Evolutionary conservation across 1,139 yeast species (phyloP), one percentile per base, ranked within the genome.

Genomic region (Suhomyces panamericanus): DNA sequence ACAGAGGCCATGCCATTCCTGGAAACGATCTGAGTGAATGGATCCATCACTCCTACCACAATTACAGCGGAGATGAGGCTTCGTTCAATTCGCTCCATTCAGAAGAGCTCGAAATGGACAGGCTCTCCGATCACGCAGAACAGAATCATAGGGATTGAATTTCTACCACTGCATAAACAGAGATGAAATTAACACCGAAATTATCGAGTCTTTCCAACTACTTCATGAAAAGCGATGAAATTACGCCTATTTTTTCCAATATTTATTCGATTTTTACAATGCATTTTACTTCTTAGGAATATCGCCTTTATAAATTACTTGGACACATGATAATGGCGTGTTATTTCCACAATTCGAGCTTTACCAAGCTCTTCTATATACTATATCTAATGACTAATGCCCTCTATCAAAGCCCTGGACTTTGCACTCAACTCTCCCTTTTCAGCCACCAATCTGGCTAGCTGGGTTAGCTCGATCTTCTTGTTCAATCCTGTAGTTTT

Each of bases 41-140:
- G 63, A 48, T 59, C 32, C 54, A 60, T 33, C 62, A 57, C 43
- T 51, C 59, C 10, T 51, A 48, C 35, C 16, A 39, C 8, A 58
- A 57, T 36, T 57, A 51, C 9, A 41, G 50, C 3, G 58, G 49
- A 2, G 63, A 57, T 16, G 60, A 58, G 12, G 47, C 43, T 1
- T 57, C 62, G 1, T 41, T 58, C 10, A 50, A 48, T 41, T 59
- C 62, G 1, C 24, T 37, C 32, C 38, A 35, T 6, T 49, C 42
- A 5, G 34, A 37, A 5, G 38, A 37, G 13, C 35, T 43, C 1
- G 46, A 43, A 20, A n/a, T 43, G 34, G 38, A 34, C 12, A 27
- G 33, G 14, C 28, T 39, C 8, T 24, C 35, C 8, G 16, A 20
- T 6, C 24, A 20, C 24, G 24, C 24, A 20, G 24, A 20, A 20